Base-by-base conservation (phyloP, 192 early-diverging fungal genomes). In the Umbelopsis sp. region DNA sequence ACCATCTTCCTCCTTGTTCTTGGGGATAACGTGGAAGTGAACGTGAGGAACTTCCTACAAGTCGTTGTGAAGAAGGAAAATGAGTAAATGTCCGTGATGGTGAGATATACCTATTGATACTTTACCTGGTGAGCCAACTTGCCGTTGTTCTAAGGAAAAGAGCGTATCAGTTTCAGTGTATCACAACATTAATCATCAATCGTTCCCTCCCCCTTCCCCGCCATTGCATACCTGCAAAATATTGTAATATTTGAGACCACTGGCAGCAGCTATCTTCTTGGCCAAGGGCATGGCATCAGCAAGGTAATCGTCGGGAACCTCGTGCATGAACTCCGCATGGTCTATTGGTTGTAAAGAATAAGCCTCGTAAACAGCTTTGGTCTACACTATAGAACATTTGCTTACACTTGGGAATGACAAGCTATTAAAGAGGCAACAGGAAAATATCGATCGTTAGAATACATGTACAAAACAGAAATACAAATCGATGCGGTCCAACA, bases 11-110 rank as follows among this genome's bases (percentile, higher is more conserved):
- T 80, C 79, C 59, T 82, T 87, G 29, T 79, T 81, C 82, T 92
- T 92, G 47, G 92, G 92, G 65, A 94, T 95, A 66, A 96, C 84
- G 69, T 98, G 96, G 85, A 98, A 95, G 71, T 98, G 97, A 11
- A 98, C 97, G 74, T 98, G 97, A 25, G 86, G 85, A 0, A 98
- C 94, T 66, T 84, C 88, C 88, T 95, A 83, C 74, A 53, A 49
- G 17, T 22, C 36, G 29, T 66, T 6, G 49, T 22, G 5, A 43
- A 65, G 25, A 25, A 52, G 21, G 25, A 45, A 65, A 52, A 50
- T 17, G 69, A 66, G n/a, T 6, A n/a, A 45, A 3, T 52, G 38
- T 41, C 12, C 38, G 38, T 11, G 12, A 5, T 0, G 7, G 38
- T 11, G 12, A 41, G 12, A 41, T n/a, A n/a, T n/a, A n/a, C 12